Evolutionary conservation across 2,329 filamentous ascomycete genomes (phyloP).

Genomic region (Trichoderma asperellum): DNA sequence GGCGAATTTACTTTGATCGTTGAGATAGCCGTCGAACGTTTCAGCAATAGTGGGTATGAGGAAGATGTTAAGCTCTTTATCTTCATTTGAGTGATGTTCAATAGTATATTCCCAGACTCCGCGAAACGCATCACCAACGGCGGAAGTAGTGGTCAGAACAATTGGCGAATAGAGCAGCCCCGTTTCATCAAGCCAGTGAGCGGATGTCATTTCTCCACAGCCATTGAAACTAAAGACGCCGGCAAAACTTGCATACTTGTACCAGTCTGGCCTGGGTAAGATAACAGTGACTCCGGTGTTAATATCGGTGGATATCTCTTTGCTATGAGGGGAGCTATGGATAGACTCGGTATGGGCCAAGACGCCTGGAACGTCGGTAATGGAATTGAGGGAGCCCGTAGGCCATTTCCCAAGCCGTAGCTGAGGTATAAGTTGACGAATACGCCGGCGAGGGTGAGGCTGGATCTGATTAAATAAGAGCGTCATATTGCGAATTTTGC

Average conservation of each 20-base stretch:
- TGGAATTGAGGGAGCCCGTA: conserved; percentile 52
- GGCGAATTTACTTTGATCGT: conserved; percentile 59
- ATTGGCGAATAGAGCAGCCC: conserved; percentile 63
- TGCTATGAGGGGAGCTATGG: conserved; percentile 42
- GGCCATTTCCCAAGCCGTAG: conserved; percentile 50
- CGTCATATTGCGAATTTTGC: neutral
- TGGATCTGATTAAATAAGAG: neutral
- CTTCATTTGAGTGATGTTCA: conserved; percentile 47
- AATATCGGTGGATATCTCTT: conserved; percentile 50
- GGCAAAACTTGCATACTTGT: conserved; percentile 50
- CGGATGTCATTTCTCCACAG: conserved; percentile 64
- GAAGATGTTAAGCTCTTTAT: conserved; percentile 55
- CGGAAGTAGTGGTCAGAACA: conserved; percentile 61
- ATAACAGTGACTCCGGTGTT: conserved; percentile 58
- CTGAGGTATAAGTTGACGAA: conserved; percentile 51
- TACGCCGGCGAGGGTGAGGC: conserved; percentile 36
- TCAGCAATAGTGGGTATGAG: conserved; percentile 63
- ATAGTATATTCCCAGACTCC: conserved; percentile 62
- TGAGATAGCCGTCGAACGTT: conserved; percentile 66
- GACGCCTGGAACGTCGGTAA: conserved; percentile 56
- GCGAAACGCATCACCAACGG: conserved; percentile 61
- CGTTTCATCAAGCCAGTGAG: conserved; percentile 65
- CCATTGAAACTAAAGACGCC: conserved; percentile 67
- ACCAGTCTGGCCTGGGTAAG: conserved; percentile 51
- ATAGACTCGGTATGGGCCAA: conserved; percentile 51